phyloP scores from a whole-genome alignment of 192 early-diverging fungal species.

The Irineochytrium annulatum region DNA sequence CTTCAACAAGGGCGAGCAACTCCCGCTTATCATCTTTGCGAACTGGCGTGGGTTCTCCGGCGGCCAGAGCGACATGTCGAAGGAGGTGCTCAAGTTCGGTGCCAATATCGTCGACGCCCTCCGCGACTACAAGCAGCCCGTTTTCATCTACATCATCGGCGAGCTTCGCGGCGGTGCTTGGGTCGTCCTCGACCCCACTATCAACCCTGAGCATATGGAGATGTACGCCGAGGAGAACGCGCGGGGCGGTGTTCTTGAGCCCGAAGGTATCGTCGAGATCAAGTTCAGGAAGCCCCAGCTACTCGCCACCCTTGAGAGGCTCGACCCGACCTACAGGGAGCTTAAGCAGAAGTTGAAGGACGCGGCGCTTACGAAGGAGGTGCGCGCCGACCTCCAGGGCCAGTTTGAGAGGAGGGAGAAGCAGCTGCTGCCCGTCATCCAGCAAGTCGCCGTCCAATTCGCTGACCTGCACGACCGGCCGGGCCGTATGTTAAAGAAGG shows the following conservation, averaged over 20 bases:
- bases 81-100: conserved; percentile 96
- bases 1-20: conserved; percentile 97
- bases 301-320: conserved; percentile 85
- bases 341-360: conserved; percentile 55
- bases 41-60: conserved; percentile 99
- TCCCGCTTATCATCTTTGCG: conserved; percentile 98
- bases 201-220: conserved; percentile 98
- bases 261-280: conserved; percentile 96
- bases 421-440: conserved; percentile 83
- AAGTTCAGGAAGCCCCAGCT: conserved; percentile 95
- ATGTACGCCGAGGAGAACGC: conserved; percentile 95
- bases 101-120: conserved; percentile 97
- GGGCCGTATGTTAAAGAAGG: conserved; percentile 94
- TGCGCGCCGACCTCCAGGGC: conserved; percentile 64
- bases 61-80: conserved; percentile 98
- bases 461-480: conserved; percentile 97
- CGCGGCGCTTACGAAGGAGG: conserved; percentile 49
- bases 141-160: conserved; percentile 96
- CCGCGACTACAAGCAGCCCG: conserved; percentile 91
- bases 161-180: conserved; percentile 98
- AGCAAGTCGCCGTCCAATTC: conserved; percentile 91
- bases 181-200: conserved; percentile 96
- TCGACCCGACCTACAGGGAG: conserved; percentile 72
- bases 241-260: conserved; percentile 93
- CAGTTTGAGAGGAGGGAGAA: conserved; percentile 80